Conservation (phyloP, 2,329 filamentous ascomycete genomes). For the Fonsecaea monophora region DNA sequence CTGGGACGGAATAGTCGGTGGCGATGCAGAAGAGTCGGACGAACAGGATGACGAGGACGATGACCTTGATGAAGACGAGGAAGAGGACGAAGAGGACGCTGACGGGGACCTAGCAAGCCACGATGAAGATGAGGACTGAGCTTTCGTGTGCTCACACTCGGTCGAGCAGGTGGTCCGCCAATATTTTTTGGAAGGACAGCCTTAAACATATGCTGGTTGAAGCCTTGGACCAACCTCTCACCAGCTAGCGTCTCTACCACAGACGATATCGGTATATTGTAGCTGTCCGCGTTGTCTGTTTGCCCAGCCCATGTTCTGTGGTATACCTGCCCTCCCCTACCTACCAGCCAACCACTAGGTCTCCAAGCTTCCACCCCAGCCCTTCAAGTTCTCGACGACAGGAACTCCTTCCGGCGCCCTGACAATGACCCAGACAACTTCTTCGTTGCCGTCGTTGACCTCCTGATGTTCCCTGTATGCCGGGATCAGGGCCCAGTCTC, state of each 20-base stretch:
- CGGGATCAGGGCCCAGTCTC: slow-evolving; percentile 74
- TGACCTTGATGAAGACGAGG: slow-evolving; percentile 8
- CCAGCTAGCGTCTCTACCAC: neutral
- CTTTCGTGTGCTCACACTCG: neutral
- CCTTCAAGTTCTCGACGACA: slow-evolving; percentile 66
- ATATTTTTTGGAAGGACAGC: neutral
- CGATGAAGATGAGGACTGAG: slow-evolving; percentile 13
- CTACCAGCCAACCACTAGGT: neutral
- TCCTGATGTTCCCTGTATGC: slow-evolving; percentile 74
- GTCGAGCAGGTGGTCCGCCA: neutral
- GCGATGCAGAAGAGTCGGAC: slow-evolving; percentile 33
- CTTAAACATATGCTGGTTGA: neutral
- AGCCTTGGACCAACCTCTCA: neutral
- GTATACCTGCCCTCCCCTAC: neutral
- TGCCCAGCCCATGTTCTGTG: neutral
- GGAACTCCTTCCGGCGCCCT: slow-evolving; percentile 65
- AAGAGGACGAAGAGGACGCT: slow-evolving; percentile 16
- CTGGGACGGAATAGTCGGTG: slow-evolving; percentile 37
- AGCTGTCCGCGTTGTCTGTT: too few species aligned
- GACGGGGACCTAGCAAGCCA: slow-evolving; percentile 13
- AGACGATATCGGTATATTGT: neutral
- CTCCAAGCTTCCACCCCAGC: slow-evolving; percentile 59
- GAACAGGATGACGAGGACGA: slow-evolving; percentile 36
- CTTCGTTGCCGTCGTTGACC: slow-evolving; percentile 68
- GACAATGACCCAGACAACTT: slow-evolving; percentile 70